Evolutionary conservation across 768 basidiomycete genomes (phyloP), one percentile per base, ranked within the genome.

Genomic region (Pisolithus tinctorius): DNA sequence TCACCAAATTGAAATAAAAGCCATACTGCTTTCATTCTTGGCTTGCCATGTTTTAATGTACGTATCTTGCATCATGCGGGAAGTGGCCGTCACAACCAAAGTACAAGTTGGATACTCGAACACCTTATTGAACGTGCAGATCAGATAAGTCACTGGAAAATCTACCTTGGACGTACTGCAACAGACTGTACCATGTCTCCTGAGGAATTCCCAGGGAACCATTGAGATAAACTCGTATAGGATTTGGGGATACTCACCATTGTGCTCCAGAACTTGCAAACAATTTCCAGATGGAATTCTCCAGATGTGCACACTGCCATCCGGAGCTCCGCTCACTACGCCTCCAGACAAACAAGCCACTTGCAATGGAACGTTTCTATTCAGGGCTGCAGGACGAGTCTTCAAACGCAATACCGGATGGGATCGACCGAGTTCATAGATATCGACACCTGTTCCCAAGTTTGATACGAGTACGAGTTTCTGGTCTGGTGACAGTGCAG

Each of bases 11-110:
- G 20, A 17, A 42, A 4, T 25, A 13, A 42, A 42, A 42, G 11
- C 20, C 46, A 25, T 47, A 47, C 46, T 17, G n/a, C 36, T 47
- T 20, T 38, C 46, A 47, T 47, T 47, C 36, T 47, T 38, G n/a
- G 40, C 26, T 34, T 37, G 42, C 41, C 49, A 50, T 17, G 43
- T 30, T 31, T 29, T 41, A 16, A 50, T 34, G 27, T 20, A 44
- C n/a, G n/a, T 50, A 13, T 43, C 42, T 6, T 50, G 26, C 17
- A n/a, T 17, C 9, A 41, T 50, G 23, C 4, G 13, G n/a, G 49
- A 50, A 27, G 49, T 50, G 11, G 49, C 49, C 8, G 49, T 42
- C 2, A 20, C 17, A 9, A 44, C 31, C 13, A 50, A 41, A 11
- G 49, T 43, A 17, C 42, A 37, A 7, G 9, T 36, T 16, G 41